Percentiles rank a stretch among this genome's conserved stretches.
These are phyloP conservation scores for Xylaria sp. DNA, from an alignment of 2,329 filamentous ascomycete species.

Conservation along the genomic window DNA sequence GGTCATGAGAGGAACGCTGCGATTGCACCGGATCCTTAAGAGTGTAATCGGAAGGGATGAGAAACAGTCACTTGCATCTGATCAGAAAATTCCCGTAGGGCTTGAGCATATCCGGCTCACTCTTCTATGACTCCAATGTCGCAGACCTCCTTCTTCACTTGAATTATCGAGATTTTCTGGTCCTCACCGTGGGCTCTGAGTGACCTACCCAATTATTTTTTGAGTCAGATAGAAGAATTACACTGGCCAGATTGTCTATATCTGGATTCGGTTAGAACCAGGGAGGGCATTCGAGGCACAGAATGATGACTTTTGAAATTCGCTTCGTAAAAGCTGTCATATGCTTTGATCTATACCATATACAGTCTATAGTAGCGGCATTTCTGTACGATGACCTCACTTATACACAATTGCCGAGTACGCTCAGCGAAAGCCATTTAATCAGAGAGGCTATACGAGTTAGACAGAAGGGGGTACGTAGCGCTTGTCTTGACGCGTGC, in stretches of 20 bases:
- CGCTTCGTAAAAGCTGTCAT: neutral
- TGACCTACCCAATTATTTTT: too few relatives aligned
- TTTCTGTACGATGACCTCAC: slow-evolving; percentile 23
- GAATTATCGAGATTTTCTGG: neutral
- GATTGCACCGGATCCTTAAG: too few relatives aligned
- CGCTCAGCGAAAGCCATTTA: slow-evolving; percentile 17
- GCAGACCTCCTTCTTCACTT: neutral
- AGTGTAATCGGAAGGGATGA: too few relatives aligned
- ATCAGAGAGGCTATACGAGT: neutral
- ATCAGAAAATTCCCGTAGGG: too few relatives aligned
- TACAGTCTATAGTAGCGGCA: neutral
- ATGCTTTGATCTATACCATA: neutral
- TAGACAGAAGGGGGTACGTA: neutral
- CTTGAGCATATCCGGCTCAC: neutral
- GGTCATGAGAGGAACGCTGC: too few relatives aligned
- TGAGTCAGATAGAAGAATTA: neutral
- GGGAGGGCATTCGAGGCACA: neutral
- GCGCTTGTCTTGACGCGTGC: slow-evolving; percentile 5
- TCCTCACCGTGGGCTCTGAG: too few relatives aligned
- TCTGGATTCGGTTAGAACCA: neutral
- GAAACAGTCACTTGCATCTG: too few relatives aligned
- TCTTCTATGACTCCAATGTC: neutral
- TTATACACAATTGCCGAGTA: slow-evolving; percentile 5
- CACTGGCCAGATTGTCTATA: neutral
- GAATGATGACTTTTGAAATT: neutral